These are phyloP conservation scores for Apiospora marii DNA, from an alignment of 2,329 filamentous ascomycete genomes.

Conservation along the genomic window DNA sequence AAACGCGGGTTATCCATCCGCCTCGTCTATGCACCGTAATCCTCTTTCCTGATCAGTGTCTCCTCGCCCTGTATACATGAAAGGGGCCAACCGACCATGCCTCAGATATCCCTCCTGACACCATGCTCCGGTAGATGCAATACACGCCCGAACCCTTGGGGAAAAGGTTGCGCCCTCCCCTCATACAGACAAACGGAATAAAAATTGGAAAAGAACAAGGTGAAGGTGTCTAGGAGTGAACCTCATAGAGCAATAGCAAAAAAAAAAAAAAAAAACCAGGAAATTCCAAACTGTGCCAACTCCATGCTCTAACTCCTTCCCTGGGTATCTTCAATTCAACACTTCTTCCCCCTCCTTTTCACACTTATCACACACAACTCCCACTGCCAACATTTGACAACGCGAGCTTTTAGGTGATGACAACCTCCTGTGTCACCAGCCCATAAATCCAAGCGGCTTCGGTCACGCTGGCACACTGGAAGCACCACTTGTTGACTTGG, in stretches of 20 bases:
- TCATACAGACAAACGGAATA: slow-evolving; percentile 11
- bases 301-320: slow-evolving; percentile 12
- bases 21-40: not conserved
- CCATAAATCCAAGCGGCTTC: slow-evolving; percentile 65
- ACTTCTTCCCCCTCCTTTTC: not conserved
- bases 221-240: not conserved
- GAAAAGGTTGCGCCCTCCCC: not conserved
- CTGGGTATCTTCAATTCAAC: slow-evolving; percentile 19
- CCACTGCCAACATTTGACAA: not conserved
- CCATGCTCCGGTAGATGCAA: slow-evolving; percentile 16
- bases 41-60: not conserved
- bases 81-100: not conserved
- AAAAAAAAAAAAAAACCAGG: not conserved
- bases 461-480: slow-evolving; percentile 62
- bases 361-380: not conserved
- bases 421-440: slow-evolving; percentile 64
- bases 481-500: slow-evolving; percentile 69
- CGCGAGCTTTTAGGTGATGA: not conserved
- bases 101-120: not conserved
- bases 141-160: not conserved
- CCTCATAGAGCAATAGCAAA: not conserved
- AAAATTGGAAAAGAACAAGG: not conserved
- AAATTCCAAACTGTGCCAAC: slow-evolving; percentile 13
- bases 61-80: not conserved
- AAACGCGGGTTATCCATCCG: not conserved